phyloP scores from a whole-genome alignment of 805 yeast genomes.

The Metschnikowia borealis region DNA sequence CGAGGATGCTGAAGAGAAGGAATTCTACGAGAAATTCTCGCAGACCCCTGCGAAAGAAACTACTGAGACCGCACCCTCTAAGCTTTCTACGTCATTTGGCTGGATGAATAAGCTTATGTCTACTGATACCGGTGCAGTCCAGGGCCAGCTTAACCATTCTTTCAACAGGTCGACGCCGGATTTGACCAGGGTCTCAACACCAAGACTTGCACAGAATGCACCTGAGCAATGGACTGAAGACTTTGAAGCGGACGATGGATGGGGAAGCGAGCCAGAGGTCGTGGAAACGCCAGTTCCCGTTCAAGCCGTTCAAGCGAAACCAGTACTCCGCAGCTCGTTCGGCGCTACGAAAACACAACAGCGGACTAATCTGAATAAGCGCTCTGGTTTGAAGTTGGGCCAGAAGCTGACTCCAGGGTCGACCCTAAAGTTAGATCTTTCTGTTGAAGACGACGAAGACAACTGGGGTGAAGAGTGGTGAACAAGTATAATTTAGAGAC shows the following conservation, averaged over 20 bases:
- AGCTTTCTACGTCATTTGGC: constrained; percentile 24
- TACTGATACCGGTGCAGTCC: constrained; percentile 20
- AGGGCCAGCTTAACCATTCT: constrained; percentile 35
- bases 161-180: constrained; percentile 38
- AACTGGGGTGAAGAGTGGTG: constrained; percentile 29
- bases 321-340: background rate
- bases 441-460: constrained; percentile 25
- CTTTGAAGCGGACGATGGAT: constrained; percentile 16
- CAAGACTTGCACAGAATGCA: constrained; percentile 14
- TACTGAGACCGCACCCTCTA: constrained; percentile 5
- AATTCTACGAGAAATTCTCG: constrained; percentile 30
- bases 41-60: constrained; percentile 8
- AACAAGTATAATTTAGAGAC: background rate
- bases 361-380: background rate
- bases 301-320: background rate
- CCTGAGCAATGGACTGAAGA: constrained; percentile 15
- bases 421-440: constrained; percentile 23
- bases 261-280: constrained; percentile 10
- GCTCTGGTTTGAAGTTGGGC: constrained; percentile 22
- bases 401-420: constrained; percentile 20
- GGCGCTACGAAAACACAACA: constrained; percentile 1
- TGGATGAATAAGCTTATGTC: constrained; percentile 39
- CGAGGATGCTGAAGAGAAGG: constrained; percentile 35
- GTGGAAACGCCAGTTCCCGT: background rate
- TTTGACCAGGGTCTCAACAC: constrained; percentile 27